Evolutionary conservation across 1,284 basidiomycete species (phyloP).

Genomic region (Phylloboletellus chloephorus): DNA sequence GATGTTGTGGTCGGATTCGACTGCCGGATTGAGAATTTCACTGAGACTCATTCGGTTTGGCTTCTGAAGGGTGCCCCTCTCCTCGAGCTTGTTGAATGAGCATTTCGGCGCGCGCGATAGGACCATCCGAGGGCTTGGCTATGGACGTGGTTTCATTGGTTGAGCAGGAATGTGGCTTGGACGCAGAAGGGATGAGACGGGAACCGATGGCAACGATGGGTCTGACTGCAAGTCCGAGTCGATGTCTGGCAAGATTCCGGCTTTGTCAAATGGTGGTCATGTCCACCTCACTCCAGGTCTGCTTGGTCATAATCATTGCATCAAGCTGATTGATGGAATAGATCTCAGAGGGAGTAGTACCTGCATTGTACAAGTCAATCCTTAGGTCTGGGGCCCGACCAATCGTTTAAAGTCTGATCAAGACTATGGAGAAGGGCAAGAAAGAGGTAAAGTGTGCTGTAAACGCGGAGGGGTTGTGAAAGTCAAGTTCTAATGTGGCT

Average conservation of each 20-base stretch:
- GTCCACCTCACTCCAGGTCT: constrained; percentile 10
- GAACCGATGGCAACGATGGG: background rate
- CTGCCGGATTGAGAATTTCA: background rate
- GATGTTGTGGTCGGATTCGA: background rate
- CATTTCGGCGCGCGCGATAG: background rate
- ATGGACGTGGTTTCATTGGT: no score
- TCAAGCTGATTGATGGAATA: constrained; percentile 34
- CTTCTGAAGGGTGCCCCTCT: background rate
- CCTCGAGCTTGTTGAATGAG: background rate
- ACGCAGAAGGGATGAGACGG: constrained; percentile 1
- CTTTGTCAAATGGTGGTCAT: constrained; percentile 8
- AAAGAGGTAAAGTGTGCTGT: no score
- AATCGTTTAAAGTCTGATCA: no score
- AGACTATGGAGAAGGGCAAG: no score
- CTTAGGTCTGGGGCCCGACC: no score
- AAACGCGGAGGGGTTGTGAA: no score
- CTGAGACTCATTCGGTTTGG: background rate
- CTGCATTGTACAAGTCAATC: constrained; percentile 24
- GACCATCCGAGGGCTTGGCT: background rate
- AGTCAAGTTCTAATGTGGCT: no score
- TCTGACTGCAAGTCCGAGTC: no score
- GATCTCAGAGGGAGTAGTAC: constrained; percentile 23
- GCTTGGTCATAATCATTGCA: constrained; percentile 28
- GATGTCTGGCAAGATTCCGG: constrained; percentile 3
- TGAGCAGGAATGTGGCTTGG: no score